Base-by-base conservation (phyloP, 805 yeast species). In the Kluyveromyces nonfermentans region DNA sequence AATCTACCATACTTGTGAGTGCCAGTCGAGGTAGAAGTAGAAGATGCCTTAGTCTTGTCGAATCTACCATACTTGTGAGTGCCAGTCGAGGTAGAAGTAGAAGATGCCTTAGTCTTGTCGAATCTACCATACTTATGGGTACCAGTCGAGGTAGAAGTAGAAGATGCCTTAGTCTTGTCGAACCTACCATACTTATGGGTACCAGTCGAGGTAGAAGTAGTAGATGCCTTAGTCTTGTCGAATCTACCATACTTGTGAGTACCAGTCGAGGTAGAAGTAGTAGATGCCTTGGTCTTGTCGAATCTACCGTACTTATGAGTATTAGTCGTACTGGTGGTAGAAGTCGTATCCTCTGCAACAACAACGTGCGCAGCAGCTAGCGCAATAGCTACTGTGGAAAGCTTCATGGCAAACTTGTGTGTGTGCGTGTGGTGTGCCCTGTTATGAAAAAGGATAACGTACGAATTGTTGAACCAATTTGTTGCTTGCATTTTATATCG, bases 1-100 rank as follows among this genome's bases (percentile, higher is more conserved):
- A 75, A 71, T 56, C 70, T 70, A 51, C 85, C 85, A 51, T 68
- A 68, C 49, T 62, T 71, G 68, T 78, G 82, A 44, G 84, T 78
- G 49, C 75, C 74, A 47, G 75, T 62, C 19, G 63, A 31, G 49
- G 56, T 51, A 5, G 72, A 49, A 15, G 62, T 48, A 14, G 54
- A 42, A 8, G 63, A 52, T 33, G 64, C 52, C 20, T 50, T 48
- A 38, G 63, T 60, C 57, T 71, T 68, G 62, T 70, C 69, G 68
- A 75, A 71, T 56, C 70, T 70, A 51, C 85, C 85, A 51, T 68
- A 68, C 49, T 62, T 71, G 68, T 78, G 82, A 44, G 84, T 78
- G 49, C 75, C 75, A 47, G 75, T 63, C 19, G 63, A 31, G 48
- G 56, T 52, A 5, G 72, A 50, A 10, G 62, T 49, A 14, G 54